Percentiles rank a stretch among this genome's conserved stretches.
Evolutionary conservation across 202 grass and related monocot genomes (phyloP).

Genomic region (Schoenoplectus triqueter): DNA sequence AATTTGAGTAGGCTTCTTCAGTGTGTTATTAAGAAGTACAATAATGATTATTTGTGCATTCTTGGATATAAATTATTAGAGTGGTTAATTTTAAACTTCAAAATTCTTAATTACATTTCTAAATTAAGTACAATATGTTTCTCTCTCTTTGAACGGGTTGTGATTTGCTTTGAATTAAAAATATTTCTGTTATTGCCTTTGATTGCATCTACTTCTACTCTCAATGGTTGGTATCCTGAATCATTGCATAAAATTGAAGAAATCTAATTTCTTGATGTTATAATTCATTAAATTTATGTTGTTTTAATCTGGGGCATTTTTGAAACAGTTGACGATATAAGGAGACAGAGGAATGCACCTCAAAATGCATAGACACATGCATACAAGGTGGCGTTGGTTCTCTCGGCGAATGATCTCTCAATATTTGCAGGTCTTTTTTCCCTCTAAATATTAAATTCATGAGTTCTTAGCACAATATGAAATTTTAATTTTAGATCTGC

Average conservation of each 20-base stretch:
- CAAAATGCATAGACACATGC: slow-evolving; percentile 92
- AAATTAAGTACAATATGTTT: too few species aligned
- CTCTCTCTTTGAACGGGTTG: too few species aligned
- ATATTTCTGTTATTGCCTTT: too few species aligned
- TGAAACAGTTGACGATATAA: slow-evolving; percentile 49
- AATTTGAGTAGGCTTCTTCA: too few species aligned
- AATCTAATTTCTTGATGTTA: slow-evolving; percentile 1
- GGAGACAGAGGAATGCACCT: slow-evolving; percentile 61
- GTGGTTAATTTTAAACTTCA: too few species aligned
- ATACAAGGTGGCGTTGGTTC: slow-evolving; percentile 87
- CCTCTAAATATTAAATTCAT: neutral
- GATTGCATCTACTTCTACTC: slow-evolving; percentile 48
- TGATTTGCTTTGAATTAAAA: too few species aligned
- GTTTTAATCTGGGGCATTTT: neutral
- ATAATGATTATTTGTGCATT: too few species aligned
- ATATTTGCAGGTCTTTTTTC: slow-evolving; percentile 59
- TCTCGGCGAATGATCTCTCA: slow-evolving; percentile 81
- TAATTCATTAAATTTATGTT: neutral
- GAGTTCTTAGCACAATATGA: neutral
- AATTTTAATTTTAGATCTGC: neutral
- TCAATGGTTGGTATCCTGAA: slow-evolving; percentile 43
- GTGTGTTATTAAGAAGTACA: too few species aligned
- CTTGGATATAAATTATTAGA: too few species aligned
- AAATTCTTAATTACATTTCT: too few species aligned
- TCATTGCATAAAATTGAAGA: neutral